A percentile compares a stretch with the other conserved stretches of the same genome.
Evolutionary conservation across 176 grass and related monocot genomes (phyloP).

Genomic region (Cenchrus purpureus): DNA sequence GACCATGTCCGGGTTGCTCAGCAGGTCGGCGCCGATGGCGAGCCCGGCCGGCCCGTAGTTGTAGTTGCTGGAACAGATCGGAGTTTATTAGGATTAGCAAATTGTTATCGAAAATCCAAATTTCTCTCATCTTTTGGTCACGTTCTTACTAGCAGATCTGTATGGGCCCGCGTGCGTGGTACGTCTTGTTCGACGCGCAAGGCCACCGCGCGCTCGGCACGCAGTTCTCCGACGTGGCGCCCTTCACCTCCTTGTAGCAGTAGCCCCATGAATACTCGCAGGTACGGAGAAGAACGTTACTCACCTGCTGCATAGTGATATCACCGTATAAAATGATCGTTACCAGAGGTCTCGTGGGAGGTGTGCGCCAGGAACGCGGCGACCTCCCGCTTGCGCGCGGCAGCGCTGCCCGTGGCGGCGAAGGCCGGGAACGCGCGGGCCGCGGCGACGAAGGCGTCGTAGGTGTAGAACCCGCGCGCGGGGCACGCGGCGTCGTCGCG

Average conservation of each 20-base stretch:
- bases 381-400: conserved; percentile 39
- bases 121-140: no score
- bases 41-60: conserved; percentile 59
- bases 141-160: conserved; percentile 51
- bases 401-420: conserved; percentile 13
- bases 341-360: conserved; percentile 64
- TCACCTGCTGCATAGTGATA: no score
- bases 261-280: conserved; percentile 42
- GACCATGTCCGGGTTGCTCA: conserved; percentile 64
- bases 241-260: conserved; percentile 48
- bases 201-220: conserved; percentile 29
- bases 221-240: conserved; percentile 34
- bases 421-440: conserved; percentile 39
- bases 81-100: no score
- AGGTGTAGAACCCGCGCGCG: conserved; percentile 64
- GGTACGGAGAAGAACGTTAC: no score
- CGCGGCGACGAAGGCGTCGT: conserved; percentile 56
- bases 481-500: conserved; percentile 47
- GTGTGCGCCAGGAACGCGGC: conserved; percentile 65
- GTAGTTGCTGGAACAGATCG: conserved; percentile 45
- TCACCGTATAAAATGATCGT: no score
- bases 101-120: no score
- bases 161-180: conserved; percentile 57
- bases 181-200: conserved; percentile 39
- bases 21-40: conserved; percentile 49